Evolutionary conservation across 2,329 filamentous ascomycete species (phyloP).

Genomic region (Penicillium verrucosum): DNA sequence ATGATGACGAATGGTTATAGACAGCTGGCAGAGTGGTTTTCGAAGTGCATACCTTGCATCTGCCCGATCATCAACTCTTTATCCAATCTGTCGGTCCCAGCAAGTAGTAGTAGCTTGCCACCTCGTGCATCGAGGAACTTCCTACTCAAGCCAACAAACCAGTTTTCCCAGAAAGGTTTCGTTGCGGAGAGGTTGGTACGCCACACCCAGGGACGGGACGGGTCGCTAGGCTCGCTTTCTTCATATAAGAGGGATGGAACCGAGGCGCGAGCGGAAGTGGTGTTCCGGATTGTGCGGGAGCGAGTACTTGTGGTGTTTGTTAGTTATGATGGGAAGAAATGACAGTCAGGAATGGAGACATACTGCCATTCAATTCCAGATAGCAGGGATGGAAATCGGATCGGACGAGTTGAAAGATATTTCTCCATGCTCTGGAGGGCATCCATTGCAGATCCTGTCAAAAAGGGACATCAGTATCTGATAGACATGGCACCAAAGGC

Average conservation of each 20-base stretch:
- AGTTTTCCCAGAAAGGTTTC: constrained; percentile 88
- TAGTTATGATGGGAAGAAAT: constrained; percentile 1
- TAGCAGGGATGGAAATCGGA: constrained; percentile 70
- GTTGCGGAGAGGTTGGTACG: constrained; percentile 78
- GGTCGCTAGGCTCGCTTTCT: constrained; percentile 34
- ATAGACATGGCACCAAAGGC: neutral
- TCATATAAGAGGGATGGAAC: constrained; percentile 73
- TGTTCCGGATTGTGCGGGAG: constrained; percentile 80
- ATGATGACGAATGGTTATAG: neutral
- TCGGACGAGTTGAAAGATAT: constrained; percentile 78
- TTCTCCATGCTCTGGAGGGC: constrained; percentile 91
- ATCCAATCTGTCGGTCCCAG: constrained; percentile 84
- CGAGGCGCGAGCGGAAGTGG: constrained; percentile 76
- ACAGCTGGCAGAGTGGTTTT: neutral
- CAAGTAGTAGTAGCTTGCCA: constrained; percentile 79
- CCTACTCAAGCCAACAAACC: constrained; percentile 82
- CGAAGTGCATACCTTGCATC: constrained; percentile 71
- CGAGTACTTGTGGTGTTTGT: constrained; percentile 54
- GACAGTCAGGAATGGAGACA: constrained; percentile 17
- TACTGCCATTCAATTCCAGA: constrained; percentile 89
- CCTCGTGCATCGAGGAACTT: constrained; percentile 81
- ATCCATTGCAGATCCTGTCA: constrained; percentile 77
- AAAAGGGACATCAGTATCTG: neutral
- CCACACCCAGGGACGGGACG: constrained; percentile 69
- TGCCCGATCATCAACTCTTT: constrained; percentile 93